Percentiles rank a stretch among this genome's conserved stretches.
Evolutionary conservation across 371 early-diverging fungal genomes (phyloP).

Genomic region (Mortierella sp.): DNA sequence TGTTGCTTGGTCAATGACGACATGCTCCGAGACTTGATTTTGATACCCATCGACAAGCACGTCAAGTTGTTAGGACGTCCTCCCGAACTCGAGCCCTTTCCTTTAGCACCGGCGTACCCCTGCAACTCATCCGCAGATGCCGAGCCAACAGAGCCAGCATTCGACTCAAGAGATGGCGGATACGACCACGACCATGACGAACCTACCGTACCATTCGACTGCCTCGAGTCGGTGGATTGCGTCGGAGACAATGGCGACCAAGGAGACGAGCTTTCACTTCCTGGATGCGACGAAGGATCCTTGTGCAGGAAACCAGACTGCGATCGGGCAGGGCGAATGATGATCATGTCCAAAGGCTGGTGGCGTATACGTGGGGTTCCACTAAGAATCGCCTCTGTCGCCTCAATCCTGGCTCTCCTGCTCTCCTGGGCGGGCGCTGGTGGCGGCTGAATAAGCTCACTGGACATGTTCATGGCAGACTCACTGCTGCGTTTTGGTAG

Average conservation of each 20-base stretch:
- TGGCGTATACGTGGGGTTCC: neutral
- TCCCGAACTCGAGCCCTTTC: neutral
- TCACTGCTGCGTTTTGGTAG: neutral
- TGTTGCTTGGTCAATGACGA: constrained; percentile 31
- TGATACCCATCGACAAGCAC: neutral
- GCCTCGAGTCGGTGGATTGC: constrained; percentile 6
- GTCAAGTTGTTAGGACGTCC: neutral
- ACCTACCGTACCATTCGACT: neutral
- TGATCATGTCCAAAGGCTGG: constrained; percentile 36
- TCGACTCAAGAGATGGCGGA: constrained; percentile 17
- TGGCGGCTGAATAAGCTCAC: neutral
- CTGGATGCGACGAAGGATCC: neutral
- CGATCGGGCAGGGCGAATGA: constrained; percentile 15
- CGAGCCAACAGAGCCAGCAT: neutral
- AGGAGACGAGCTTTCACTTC: constrained; percentile 9
- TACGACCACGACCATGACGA: constrained; percentile 39
- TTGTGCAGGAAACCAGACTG: neutral
- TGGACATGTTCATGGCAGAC: neutral
- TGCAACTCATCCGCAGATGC: neutral
- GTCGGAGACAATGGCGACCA: constrained; percentile 17
- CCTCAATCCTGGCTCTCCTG: constrained; percentile 2
- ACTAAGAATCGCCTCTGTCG: neutral
- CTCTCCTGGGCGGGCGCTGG: neutral
- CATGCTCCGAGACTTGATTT: constrained; percentile 37
- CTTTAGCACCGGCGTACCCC: neutral